A percentile compares a stretch with the other conserved stretches of the same genome.
These are phyloP conservation scores for Ceratonia siliqua DNA, from an alignment of 306 rosid species.

Conservation along the genomic window DNA sequence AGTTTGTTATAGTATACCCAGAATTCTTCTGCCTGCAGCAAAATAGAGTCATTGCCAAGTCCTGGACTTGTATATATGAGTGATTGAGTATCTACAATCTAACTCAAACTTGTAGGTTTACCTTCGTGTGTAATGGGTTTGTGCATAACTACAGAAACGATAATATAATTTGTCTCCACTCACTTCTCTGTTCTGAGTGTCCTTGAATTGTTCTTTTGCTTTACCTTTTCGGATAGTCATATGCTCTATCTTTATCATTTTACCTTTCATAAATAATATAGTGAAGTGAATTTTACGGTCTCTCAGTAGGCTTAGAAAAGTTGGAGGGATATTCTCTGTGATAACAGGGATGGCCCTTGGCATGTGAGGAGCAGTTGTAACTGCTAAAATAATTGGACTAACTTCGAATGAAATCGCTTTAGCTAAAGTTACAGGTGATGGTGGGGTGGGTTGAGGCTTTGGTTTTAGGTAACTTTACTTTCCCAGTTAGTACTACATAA, in stretches of 20 bases:
- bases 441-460: constrained; percentile 40
- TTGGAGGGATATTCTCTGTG: neutral
- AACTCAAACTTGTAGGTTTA: neutral
- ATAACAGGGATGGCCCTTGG: neutral
- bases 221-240: neutral
- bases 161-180: neutral
- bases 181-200: constrained; percentile 26
- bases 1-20: constrained; percentile 24
- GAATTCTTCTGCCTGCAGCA: constrained; percentile 35
- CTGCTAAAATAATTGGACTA: neutral
- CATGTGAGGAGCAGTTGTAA: constrained; percentile 13
- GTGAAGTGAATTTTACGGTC: neutral
- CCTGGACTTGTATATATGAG: constrained; percentile 22
- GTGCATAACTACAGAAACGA: constrained; percentile 27
- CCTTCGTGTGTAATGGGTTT: constrained; percentile 21
- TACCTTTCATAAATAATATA: neutral
- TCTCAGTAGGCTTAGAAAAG: neutral
- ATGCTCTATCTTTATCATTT: neutral
- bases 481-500: constrained; percentile 12
- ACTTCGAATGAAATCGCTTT: constrained; percentile 25
- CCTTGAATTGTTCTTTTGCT: constrained; percentile 4
- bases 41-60: constrained; percentile 8
- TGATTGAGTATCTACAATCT: constrained; percentile 31
- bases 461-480: constrained; percentile 33
- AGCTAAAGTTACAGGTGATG: constrained; percentile 36